Evolutionary conservation across 768 basidiomycete species (phyloP), one percentile per base, ranked within the genome.

Genomic region (Russula virescens): DNA sequence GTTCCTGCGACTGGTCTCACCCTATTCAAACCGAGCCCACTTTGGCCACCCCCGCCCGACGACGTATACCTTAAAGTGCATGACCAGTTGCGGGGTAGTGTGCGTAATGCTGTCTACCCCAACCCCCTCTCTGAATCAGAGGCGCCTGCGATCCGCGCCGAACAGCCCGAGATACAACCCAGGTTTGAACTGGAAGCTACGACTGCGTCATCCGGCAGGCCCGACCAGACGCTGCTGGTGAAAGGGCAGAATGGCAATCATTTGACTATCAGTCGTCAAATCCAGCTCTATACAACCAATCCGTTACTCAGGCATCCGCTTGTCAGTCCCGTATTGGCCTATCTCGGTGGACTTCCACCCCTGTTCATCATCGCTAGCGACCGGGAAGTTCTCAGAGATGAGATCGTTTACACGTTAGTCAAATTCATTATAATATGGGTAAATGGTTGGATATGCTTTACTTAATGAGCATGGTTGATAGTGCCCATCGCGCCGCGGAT

Each of bases 281-380:
- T 98, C 10, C 96, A 98, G 59, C 75, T 97, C 57, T 97, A 97
- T 68, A 79, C 89, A 18, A 86, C 84, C 57, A 98, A 97, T 71
- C 86, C 79, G 61, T 75, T 91, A 64, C 69, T 96, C 2, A 75
- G 69, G 1, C 91, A 95, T 70, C 94, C 94, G 2, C 79, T 94
- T 47, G 83, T 98, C 45, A 94, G 91, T 65, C 88, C 94, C 0
- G 84, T 81, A 14, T 70, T 89, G 65, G 83, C 83, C 0, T 95
- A 94, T 73, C 80, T 99, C 8, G 96, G 96, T 3, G 95, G 95
- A 1, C 73, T 99, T 0, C 92, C 92, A 1, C 96, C 96, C 9
- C 71, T 98, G 50, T 75, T 93, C 31, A 74, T 99, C 63, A 83
- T 94, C 66, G 88, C 86, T 1, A 86, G 96, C 47, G 90, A 97